Percentiles rank a stretch among this genome's conserved stretches.
Conservation (phyloP, 352 stramenopile genomes). For the Phytophthora pini region DNA sequence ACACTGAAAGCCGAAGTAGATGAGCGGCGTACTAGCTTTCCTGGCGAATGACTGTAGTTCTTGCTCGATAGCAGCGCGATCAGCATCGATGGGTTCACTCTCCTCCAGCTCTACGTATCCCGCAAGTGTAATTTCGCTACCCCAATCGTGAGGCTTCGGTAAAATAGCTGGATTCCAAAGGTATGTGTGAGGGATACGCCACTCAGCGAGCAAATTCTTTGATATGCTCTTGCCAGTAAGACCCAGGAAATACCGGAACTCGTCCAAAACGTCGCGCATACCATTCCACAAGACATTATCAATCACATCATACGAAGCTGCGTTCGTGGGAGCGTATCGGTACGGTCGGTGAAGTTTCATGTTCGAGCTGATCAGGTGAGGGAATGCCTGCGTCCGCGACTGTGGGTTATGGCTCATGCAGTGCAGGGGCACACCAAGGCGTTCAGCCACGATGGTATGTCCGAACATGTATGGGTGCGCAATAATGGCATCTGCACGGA, state of each 20-base stretch:
- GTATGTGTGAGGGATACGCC: constrained; percentile 74
- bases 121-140: constrained; percentile 55
- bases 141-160: constrained; percentile 70
- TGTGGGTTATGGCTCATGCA: constrained; percentile 64
- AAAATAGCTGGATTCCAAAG: constrained; percentile 71
- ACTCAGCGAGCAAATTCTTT: constrained; percentile 52
- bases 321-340: constrained; percentile 51
- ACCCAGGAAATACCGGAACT: constrained; percentile 62
- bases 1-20: constrained; percentile 64
- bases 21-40: constrained; percentile 33
- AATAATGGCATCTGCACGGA: constrained; percentile 78
- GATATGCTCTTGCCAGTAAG: constrained; percentile 48
- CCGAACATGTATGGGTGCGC: constrained; percentile 71
- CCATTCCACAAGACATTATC: constrained; percentile 58
- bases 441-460: constrained; percentile 66
- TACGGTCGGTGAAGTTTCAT: constrained; percentile 56
- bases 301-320: constrained; percentile 61
- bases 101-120: constrained; percentile 59
- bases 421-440: constrained; percentile 76
- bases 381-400: constrained; percentile 65
- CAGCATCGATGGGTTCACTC: constrained; percentile 14
- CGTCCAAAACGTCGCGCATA: constrained; percentile 54
- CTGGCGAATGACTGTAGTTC: constrained; percentile 25
- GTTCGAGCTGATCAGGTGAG: constrained; percentile 55
- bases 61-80: constrained; percentile 31